Conservation (phyloP, 305 asterid genomes). For the Fraxinus paxiana region DNA sequence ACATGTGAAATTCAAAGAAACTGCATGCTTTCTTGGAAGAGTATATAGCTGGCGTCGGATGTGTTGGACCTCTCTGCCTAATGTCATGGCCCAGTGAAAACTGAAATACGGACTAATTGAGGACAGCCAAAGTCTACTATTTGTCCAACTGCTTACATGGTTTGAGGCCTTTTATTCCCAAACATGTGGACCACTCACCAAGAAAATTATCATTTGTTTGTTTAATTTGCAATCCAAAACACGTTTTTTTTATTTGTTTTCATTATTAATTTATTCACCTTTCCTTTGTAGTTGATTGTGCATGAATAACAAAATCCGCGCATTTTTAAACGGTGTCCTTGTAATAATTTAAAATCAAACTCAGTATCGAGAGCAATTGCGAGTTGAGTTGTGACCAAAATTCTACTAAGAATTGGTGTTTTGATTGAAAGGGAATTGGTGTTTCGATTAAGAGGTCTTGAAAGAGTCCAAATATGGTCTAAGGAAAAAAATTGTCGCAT, state of each 20-base stretch:
- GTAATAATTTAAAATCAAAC: background rate
- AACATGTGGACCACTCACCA: constrained; percentile 19
- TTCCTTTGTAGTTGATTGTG: background rate
- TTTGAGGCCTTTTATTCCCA: background rate
- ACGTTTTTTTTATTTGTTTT: background rate
- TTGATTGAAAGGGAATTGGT: too few species aligned
- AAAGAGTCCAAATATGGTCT: too few species aligned
- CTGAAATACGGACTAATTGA: background rate
- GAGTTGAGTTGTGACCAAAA: too few species aligned
- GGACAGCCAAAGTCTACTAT: background rate
- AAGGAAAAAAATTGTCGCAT: too few species aligned
- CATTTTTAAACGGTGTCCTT: background rate
- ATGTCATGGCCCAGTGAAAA: background rate
- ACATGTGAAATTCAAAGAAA: constrained; percentile 30
- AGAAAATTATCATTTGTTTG: constrained; percentile 16
- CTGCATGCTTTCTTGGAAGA: constrained; percentile 5
- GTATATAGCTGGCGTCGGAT: constrained; percentile 4
- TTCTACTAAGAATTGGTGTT: too few species aligned
- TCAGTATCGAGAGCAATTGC: background rate
- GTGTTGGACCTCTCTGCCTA: constrained; percentile 28
- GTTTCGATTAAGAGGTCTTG: too few species aligned
- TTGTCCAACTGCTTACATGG: background rate
- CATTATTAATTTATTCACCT: background rate
- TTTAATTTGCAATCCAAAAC: background rate
- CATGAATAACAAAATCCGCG: background rate